Conservation (phyloP, 108 stramenopile genomes). For the Skeletonema marinoi region DNA sequence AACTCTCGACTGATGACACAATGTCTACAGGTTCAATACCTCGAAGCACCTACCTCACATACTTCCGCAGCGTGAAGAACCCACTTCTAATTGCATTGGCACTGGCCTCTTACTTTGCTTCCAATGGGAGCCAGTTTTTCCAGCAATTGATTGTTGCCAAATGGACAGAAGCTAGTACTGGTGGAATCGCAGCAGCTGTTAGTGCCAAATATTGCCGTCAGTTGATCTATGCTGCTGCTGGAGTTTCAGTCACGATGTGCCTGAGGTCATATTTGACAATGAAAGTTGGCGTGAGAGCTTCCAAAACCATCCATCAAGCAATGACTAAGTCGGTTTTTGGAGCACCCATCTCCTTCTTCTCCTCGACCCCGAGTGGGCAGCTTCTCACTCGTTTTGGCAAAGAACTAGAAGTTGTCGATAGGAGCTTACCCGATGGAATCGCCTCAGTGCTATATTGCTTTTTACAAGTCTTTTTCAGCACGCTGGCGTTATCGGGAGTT, state of each 20-base stretch:
- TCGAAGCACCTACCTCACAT: constrained; percentile 67
- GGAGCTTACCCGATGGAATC: constrained; percentile 72
- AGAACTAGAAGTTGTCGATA: constrained; percentile 82
- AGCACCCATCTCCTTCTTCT: constrained; percentile 93
- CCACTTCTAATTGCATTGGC: constrained; percentile 66
- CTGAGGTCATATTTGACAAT: constrained; percentile 71
- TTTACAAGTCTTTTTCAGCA: constrained; percentile 66
- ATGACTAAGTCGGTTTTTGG: constrained; percentile 83
- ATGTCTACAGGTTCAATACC: constrained; percentile 84
- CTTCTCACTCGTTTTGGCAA: constrained; percentile 90
- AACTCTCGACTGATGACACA: constrained; percentile 67
- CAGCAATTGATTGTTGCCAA: constrained; percentile 82
- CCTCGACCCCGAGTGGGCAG: constrained; percentile 91
- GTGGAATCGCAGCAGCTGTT: constrained; percentile 54
- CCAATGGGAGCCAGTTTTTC: constrained; percentile 79
- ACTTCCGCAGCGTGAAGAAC: constrained; percentile 72
- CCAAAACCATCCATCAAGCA: constrained; percentile 59
- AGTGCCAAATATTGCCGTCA: constrained; percentile 57
- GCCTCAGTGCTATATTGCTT: constrained; percentile 71
- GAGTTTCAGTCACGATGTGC: constrained; percentile 72
- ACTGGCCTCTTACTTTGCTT: constrained; percentile 59
- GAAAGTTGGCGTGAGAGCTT: constrained; percentile 70
- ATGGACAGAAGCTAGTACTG: constrained; percentile 72
- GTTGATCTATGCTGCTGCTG: constrained; percentile 70
- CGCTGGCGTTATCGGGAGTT: constrained; percentile 61